Evolutionary conservation across 805 yeast species (phyloP).

Genomic region (Candida montana): DNA sequence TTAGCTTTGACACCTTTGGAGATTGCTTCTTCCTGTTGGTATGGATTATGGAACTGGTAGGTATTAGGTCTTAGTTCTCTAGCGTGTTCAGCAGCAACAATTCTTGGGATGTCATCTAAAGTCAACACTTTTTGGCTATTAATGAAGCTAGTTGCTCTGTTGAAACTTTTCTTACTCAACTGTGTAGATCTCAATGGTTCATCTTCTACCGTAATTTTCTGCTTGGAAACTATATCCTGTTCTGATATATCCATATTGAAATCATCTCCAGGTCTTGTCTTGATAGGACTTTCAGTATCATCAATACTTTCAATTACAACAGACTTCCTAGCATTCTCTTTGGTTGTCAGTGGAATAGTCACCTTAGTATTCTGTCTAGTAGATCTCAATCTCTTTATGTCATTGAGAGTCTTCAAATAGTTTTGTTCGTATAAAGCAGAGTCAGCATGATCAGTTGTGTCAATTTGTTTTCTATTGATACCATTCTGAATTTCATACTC

Average conservation of each 20-base stretch:
- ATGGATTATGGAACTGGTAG: constrained; percentile 65
- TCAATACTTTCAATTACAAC: constrained; percentile 44
- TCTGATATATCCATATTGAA: constrained; percentile 7
- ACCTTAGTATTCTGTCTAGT: constrained; percentile 61
- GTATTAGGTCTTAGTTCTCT: constrained; percentile 91
- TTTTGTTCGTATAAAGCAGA: constrained; percentile 36
- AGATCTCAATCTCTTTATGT: constrained; percentile 71
- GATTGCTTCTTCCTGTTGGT: constrained; percentile 19
- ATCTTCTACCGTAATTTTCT: constrained; percentile 26
- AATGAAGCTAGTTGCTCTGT: constrained; percentile 65
- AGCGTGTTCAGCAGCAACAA: constrained; percentile 96
- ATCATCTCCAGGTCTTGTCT: background rate
- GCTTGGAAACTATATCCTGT: constrained; percentile 20
- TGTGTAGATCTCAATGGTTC: constrained; percentile 44
- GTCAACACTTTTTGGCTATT: constrained; percentile 82
- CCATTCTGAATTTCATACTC: constrained; percentile 25
- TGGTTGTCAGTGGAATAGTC: constrained; percentile 39
- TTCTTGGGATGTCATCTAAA: constrained; percentile 92
- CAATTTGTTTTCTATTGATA: constrained; percentile 2
- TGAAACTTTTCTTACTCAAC: constrained; percentile 44
- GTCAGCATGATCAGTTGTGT: constrained; percentile 8
- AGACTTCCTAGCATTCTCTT: constrained; percentile 61
- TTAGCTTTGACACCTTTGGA: constrained; percentile 19
- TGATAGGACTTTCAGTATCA: constrained; percentile 5
- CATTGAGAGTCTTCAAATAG: constrained; percentile 67